Base-by-base conservation (phyloP, 2,329 filamentous ascomycete genomes). In the Pseudogymnoascus sp. region DNA sequence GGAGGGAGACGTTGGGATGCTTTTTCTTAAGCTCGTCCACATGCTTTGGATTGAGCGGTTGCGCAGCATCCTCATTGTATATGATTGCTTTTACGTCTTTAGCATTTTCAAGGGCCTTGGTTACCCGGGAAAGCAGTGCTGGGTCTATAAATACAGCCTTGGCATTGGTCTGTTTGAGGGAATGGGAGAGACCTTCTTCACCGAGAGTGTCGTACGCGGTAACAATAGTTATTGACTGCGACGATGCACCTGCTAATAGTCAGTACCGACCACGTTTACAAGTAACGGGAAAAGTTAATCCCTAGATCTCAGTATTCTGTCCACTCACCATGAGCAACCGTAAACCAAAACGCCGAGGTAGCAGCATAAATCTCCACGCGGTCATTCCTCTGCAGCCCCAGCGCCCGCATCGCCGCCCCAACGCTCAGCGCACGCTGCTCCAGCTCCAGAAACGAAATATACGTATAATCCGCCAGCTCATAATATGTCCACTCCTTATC, bases 141-240 rank as follows among this genome's bases (percentile, higher is more conserved):
- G 93, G 89, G 73, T 97, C 93, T 67, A 91, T 83, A 77, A 93
- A 96, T 80, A 97, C 93, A 75, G 88, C 87, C 70, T 86, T 86
- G 62, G 91, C 88, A 66, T 86, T 81, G 62, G 91, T 95, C 77
- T 96, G 90, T 21, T 87, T 81, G 67, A 97, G 83, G 2, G 92
- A 96, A 79, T 96, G 92, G 78, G 88, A 86, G 67, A 97, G 83
- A 57, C 92, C 93, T 66, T 87, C 86, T 71, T 91, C 84, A 62
- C 93, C 93, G 50, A 97, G 87, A 31, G 92, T 96, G 76, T 97
- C 93, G 77, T 97, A 97, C 61, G 93, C 92, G 53, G 93, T 97
- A 61, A 97, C 93, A 69, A 97, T 93, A 65, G 90, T 86, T 74
- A 97, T 86, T 50, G 90, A 93, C 77, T 97, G 93, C 15, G 92